Percentiles rank a stretch among this genome's conserved stretches.
These are phyloP conservation scores for Nigrospora osmanthi DNA, from an alignment of 2,329 filamentous ascomycete species.

Conservation along the genomic window DNA sequence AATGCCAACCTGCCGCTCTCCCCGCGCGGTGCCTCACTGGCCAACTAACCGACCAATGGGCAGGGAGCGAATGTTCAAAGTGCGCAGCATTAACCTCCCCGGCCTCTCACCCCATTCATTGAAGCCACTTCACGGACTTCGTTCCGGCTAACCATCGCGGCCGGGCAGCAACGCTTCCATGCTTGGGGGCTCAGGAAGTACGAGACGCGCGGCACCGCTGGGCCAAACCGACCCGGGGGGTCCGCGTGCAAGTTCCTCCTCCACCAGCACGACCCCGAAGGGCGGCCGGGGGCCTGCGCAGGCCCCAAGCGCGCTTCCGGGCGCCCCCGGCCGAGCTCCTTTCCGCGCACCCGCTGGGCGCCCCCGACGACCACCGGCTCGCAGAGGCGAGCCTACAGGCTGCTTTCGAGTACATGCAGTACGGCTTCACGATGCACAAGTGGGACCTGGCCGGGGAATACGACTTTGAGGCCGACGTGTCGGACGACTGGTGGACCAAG, in stretches of 20 bases:
- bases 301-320: not conserved
- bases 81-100: not conserved
- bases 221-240: slow-evolving; percentile 3
- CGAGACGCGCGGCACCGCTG: slow-evolving; percentile 10
- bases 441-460: slow-evolving; percentile 2
- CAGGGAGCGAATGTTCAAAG: slow-evolving; percentile 6
- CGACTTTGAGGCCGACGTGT: not conserved
- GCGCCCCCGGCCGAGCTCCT: not conserved
- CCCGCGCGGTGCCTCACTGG: no score
- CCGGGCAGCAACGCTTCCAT: slow-evolving; percentile 3
- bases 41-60: not conserved
- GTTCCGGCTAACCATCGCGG: not conserved
- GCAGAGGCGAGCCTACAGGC: slow-evolving; percentile 1
- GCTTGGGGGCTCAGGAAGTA: slow-evolving; percentile 12
- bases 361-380: not conserved
- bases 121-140: not conserved
- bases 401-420: slow-evolving; percentile 1
- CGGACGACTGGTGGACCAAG: not conserved
- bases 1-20: not conserved
- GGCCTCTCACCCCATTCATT: not conserved
- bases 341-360: not conserved
- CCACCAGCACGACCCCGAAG: slow-evolving; percentile 1
- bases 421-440: not conserved
- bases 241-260: not conserved
- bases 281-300: slow-evolving; percentile 5